A percentile compares a stretch with the other conserved stretches of the same genome.
These are phyloP conservation scores for Biscogniauxia sp. DNA, from an alignment of 2,329 filamentous ascomycete species.

Conservation along the genomic window DNA sequence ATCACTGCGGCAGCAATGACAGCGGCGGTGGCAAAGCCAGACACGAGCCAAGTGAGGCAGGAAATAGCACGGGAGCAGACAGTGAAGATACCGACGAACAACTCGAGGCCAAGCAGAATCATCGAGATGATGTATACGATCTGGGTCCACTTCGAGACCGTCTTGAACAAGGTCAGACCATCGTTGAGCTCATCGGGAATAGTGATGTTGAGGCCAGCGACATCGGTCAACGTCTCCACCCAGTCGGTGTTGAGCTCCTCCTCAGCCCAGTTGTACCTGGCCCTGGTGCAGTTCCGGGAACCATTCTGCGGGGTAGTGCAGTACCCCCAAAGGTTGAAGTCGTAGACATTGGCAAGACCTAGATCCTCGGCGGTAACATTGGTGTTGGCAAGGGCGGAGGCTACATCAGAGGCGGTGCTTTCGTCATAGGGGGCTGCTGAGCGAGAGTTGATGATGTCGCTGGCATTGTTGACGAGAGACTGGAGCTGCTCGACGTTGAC, in stretches of 20 bases:
- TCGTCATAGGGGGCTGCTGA: slow-evolving; percentile 13
- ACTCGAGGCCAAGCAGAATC: slow-evolving; percentile 65
- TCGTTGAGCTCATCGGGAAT: slow-evolving; percentile 66
- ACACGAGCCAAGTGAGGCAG: slow-evolving; percentile 77
- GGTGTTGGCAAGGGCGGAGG: slow-evolving; percentile 29
- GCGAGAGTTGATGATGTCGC: slow-evolving; percentile 8
- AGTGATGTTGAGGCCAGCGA: slow-evolving; percentile 53
- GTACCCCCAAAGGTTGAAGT: slow-evolving; percentile 83
- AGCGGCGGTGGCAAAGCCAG: slow-evolving; percentile 55
- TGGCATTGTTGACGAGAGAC: slow-evolving; percentile 20
- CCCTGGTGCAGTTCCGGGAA: slow-evolving; percentile 65
- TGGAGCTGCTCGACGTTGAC: slow-evolving; percentile 40
- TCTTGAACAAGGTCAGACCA: slow-evolving; percentile 70
- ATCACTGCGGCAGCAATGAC: slow-evolving; percentile 66
- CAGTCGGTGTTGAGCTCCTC: slow-evolving; percentile 59
- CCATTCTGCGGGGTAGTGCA: slow-evolving; percentile 63
- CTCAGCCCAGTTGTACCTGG: slow-evolving; percentile 74
- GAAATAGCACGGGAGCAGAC: slow-evolving; percentile 80
- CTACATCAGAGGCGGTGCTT: slow-evolving; percentile 10
- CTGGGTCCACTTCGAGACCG: slow-evolving; percentile 78
- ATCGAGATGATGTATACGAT: slow-evolving; percentile 76
- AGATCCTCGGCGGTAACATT: slow-evolving; percentile 59
- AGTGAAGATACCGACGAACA: slow-evolving; percentile 77
- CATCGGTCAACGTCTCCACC: slow-evolving; percentile 39
- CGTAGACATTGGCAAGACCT: slow-evolving; percentile 72